Base-by-base conservation (phyloP, 768 basidiomycete species). In the Omphalotus guepiniiformis region DNA sequence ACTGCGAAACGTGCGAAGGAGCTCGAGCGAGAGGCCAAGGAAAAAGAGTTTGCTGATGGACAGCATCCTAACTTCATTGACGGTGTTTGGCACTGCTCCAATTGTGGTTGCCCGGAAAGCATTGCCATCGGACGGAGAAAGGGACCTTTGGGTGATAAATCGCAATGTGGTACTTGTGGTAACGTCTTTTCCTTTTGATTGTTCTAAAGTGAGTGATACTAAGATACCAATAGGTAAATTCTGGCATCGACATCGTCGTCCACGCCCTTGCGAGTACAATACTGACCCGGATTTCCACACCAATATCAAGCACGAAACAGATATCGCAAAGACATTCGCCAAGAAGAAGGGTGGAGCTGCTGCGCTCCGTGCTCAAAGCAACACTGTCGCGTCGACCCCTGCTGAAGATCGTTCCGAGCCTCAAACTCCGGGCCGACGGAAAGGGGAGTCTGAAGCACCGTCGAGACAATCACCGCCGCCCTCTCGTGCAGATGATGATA, bases 151-250 rank as follows among this genome's bases (percentile, higher is more conserved):
- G 93, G 93, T 6, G 84, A 89, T 59, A 92, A 92, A 63, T 86
- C 83, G 2, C 87, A 95, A 62, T 97, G 93, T 65, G 90, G 89
- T 26, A 75, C 80, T n/a, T 96, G 93, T 66, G 91, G 93, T 93
- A 67, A 44, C 88, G 72, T 44, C 35, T 28, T n/a, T 18, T 45
- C 18, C 35, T 28, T 21, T 13, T 30, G 9, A 37, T 42, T 45
- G 34, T 40, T 15, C 23, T 48, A 21, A 43, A 42, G 49, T 25
- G 46, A 23, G 23, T 39, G 35, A n/a, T 36, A 38, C 26, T 39
- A 26, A 16, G 42, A 57, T 29, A 45, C 34, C 41, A 34, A 42
- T 48, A 93, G 90, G 92, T 51, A 93, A 93, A 66, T 93, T 78
- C 68, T 94, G 87, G 85, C 89, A 93, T 64, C 69, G 91, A 47